Conservation (phyloP, 2,329 filamentous ascomycete species). For the Dendrostoma leiphaemia region DNA sequence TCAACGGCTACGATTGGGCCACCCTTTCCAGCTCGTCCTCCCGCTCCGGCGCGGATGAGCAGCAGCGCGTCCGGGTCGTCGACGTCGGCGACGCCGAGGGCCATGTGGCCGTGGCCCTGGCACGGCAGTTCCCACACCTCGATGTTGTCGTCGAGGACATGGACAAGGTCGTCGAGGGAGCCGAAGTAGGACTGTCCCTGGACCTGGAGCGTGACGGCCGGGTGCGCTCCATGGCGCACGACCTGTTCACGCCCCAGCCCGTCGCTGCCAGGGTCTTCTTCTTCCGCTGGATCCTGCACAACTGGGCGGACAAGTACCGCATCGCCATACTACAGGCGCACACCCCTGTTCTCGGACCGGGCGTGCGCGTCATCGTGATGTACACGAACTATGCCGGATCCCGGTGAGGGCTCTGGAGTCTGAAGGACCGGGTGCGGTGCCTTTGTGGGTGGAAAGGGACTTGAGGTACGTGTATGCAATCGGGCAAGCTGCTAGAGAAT, state of each 20-base stretch:
- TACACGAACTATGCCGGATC: neutral
- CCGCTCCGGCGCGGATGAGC: no score
- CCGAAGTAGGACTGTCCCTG: slow-evolving; percentile 19
- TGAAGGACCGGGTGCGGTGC: no score
- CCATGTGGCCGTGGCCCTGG: slow-evolving; percentile 22
- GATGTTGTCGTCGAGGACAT: slow-evolving; percentile 25
- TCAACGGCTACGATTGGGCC: no score
- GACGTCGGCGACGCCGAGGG: slow-evolving; percentile 24
- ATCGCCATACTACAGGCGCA: slow-evolving; percentile 24
- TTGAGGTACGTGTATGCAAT: no score
- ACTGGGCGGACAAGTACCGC: slow-evolving; percentile 24
- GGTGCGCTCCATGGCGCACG: no score
- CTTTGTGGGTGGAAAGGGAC: neutral
- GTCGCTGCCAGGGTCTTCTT: slow-evolving; percentile 24
- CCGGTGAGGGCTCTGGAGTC: no score
- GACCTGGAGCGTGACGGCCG: no score
- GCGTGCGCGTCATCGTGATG: slow-evolving; percentile 25
- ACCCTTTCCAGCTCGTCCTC: no score
- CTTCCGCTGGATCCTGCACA: slow-evolving; percentile 24
- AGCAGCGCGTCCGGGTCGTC: no score
- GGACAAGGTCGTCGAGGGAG: slow-evolving; percentile 20
- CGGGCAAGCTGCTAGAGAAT: no score
- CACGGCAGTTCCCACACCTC: slow-evolving; percentile 19
- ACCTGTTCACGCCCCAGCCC: slow-evolving; percentile 14
- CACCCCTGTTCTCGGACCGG: slow-evolving; percentile 23